Base-by-base conservation (phyloP, 306 rosid genomes). In the Corylus americana region DNA sequence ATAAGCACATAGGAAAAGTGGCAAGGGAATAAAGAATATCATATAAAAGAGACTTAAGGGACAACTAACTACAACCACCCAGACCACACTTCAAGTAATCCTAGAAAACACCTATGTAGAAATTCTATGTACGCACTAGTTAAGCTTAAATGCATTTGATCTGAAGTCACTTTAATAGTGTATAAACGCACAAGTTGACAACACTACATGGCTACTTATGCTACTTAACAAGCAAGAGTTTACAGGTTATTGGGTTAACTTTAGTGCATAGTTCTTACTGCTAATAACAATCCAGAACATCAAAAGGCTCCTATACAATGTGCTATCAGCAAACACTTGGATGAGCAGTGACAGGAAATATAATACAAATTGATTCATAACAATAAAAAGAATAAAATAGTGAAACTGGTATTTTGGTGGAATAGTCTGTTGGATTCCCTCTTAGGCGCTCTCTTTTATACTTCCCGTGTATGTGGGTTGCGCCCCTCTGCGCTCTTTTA, bases 11-110 rank as follows among this genome's bases (percentile, higher is more conserved):
- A 42, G 78, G 76, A 80, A 47, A 0, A 64, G 27, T n/a, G 59
- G 77, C 50, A 81, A 75, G 49, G 35, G 69, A 64, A 74, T 39
- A 78, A 45, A 49, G 37, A 51, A 7, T 47, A 61, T 42, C 59
- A 58, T 72, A 61, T 71, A 76, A 67, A 39, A 39, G 27, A 67
- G 8, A 67, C 50, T 17, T 39, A 2, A 14, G 72, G 72, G 14
- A 39, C 49, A 67, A 67, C 51, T 17, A 42, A 67, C 72, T 42
- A 3, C 71, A 31, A 66, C 49, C 49, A 66, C 50, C 71, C 12
- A 39, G 50, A 66, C 50, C 71, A 37, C 25, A 66, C 39, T 66
- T 16, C 66, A 22, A 22, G 35, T 59, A 66, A 66, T 49, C 22
- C 49, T 37, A 16, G 48, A 31, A 16, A 48, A 63, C 45, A 31